phyloP scores from a whole-genome alignment of 768 basidiomycete species.

The Lenzites betulinus region DNA sequence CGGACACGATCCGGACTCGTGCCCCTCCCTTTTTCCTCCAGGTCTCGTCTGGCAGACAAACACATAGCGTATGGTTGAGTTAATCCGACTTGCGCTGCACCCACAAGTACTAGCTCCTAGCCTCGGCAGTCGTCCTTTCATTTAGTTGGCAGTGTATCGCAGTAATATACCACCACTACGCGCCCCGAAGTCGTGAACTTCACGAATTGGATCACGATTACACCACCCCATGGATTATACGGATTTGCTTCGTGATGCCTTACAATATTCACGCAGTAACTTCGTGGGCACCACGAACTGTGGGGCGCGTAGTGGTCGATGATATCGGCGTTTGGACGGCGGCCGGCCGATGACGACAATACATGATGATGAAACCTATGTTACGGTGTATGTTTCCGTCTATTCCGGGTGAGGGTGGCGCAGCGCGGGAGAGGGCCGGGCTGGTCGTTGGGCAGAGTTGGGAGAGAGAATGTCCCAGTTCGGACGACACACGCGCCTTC shows the following conservation, averaged over 20 bases:
- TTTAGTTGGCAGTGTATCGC: conserved; percentile 22
- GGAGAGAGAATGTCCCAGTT: background rate
- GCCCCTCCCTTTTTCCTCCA: background rate
- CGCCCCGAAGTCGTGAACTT: no score
- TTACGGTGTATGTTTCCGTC: no score
- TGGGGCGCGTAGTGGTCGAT: no score
- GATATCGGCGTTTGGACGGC: no score
- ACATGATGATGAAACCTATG: no score
- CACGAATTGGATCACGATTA: no score
- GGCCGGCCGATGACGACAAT: no score
- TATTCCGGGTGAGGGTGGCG: no score
- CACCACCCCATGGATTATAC: no score
- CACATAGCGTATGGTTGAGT: conserved; percentile 20
- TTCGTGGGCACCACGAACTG: no score
- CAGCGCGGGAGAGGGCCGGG: conserved; percentile 12
- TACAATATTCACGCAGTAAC: no score
- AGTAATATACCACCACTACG: conserved; percentile 20
- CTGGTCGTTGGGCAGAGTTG: background rate
- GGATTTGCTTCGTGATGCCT: no score
- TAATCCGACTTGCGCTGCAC: conserved; percentile 19
- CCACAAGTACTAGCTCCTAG: background rate
- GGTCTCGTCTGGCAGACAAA: background rate
- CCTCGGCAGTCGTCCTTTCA: conserved; percentile 10
- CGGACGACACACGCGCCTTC: background rate
- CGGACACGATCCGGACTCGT: conserved; percentile 6